Conservation (phyloP, 306 rosid genomes). For the Corylus avellana region DNA sequence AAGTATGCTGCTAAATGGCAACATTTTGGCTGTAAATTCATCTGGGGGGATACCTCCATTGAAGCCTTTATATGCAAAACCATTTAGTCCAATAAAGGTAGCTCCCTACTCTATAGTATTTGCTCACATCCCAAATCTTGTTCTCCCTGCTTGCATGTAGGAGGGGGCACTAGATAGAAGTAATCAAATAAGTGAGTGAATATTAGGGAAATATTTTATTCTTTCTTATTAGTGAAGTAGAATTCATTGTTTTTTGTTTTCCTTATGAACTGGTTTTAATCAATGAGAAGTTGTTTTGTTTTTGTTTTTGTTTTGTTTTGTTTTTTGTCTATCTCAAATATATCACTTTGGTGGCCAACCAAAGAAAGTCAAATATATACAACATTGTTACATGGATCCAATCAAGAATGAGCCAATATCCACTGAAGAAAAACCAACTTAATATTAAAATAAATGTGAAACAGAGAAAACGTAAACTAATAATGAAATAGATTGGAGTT, state of each 20-base stretch:
- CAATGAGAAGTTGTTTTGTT: not conserved
- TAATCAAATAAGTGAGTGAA: not conserved
- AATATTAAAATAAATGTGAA: too few species aligned
- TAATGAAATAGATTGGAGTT: not conserved
- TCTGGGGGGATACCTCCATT: conserved; percentile 70
- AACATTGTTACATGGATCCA: too few species aligned
- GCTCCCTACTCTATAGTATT: conserved; percentile 80
- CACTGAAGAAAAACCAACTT: too few species aligned
- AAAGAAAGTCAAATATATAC: too few species aligned
- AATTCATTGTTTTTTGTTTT: not conserved
- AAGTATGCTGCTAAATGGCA: conserved; percentile 71
- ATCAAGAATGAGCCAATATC: too few species aligned
- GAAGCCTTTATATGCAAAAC: conserved; percentile 54
- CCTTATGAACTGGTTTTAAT: not conserved
- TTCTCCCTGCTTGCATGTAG: conserved; percentile 63
- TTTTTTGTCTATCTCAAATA: too few species aligned
- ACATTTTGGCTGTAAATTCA: conserved; percentile 56
- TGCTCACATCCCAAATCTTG: conserved; percentile 70
- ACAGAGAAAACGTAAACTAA: not conserved
- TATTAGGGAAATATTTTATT: not conserved
- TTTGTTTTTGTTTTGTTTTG: too few species aligned
- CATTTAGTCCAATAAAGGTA: conserved; percentile 57
- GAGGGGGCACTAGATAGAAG: not conserved
- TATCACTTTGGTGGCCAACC: too few species aligned
- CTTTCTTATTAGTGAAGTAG: not conserved